Evolutionary conservation across 2,329 filamentous ascomycete genomes (phyloP), one percentile per base, ranked within the genome.

Genomic region (Calonectria hongkongensis): DNA sequence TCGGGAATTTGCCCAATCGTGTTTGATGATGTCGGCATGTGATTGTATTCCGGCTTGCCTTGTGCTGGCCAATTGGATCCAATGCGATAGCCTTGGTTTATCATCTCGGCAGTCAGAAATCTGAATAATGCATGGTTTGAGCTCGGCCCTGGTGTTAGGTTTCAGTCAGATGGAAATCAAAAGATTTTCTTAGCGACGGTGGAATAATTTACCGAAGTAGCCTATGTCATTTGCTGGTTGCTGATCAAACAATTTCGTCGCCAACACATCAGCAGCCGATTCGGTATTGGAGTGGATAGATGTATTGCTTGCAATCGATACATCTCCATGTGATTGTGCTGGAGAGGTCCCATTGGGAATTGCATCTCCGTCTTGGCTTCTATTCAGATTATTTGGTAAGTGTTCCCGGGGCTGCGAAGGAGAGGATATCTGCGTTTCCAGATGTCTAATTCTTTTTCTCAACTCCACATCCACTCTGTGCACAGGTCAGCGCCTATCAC

Each of bases 51-150:
- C 7, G 18, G 25, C n/a, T 58, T 54, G 18, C 12, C 30, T 43
- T 47, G n/a, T 10, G 27, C 25, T 12, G 58, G 65, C 36, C 28
- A 36, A 21, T 13, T 9, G 15, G 48, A 30, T 33, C 47, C 36
- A 36, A 33, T 71, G n/a, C 72, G 73, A 39, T 78, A 79, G 3
- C 77, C 77, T n/a, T 79, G 69, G 51, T 79, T 80, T 8, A 79
- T 79, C 41, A 83, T 80, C 39, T 74, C 78, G 0, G 74, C 74
- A 2, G 80, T 81, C 5, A 83, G 72, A 2, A 78, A 77, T 66
- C 79, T 75, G 60, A 82, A 83, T 41, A 82, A 70, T 18, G 79
- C 78, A 60, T 83, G 81, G 39, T 83, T 83, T 8, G 81, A 81
- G 48, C 76, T 82, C 15, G 81, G 73, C 3, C 81, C 81, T 82